These are phyloP conservation scores for Crithidia sp. DNA, from an alignment of 208 protist species.

Conservation along the genomic window DNA sequence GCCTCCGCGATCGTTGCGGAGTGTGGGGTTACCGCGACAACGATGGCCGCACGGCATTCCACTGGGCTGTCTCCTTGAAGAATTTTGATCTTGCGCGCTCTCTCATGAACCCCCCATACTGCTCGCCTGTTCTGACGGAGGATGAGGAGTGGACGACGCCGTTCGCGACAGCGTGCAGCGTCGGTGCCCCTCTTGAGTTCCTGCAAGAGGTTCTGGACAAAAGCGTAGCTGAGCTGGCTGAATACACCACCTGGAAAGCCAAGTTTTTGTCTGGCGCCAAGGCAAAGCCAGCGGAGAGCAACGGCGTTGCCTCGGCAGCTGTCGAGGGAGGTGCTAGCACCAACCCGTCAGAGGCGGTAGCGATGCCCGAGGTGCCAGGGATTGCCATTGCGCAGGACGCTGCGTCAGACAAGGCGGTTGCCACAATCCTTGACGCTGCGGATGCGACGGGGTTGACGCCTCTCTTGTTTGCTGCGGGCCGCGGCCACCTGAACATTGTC, in stretches of 20 bases:
- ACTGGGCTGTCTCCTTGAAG: conserved; percentile 86
- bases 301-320: not conserved
- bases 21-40: conserved; percentile 80
- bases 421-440: conserved; percentile 41
- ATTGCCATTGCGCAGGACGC: conserved; percentile 1
- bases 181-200: conserved; percentile 69
- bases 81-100: conserved; percentile 72
- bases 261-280: not conserved
- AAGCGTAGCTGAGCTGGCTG: conserved; percentile 39
- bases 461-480: conserved; percentile 64
- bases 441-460: conserved; percentile 79
- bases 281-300: not conserved
- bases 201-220: conserved; percentile 55
- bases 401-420: conserved; percentile 3
- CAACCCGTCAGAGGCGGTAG: not conserved
- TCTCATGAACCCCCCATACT: conserved; percentile 65
- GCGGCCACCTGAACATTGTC: conserved; percentile 62
- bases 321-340: not conserved
- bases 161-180: conserved; percentile 80
- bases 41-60: conserved; percentile 89
- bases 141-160: conserved; percentile 78
- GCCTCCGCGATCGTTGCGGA: conserved; percentile 33
- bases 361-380: not conserved
- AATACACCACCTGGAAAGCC: conserved; percentile 24
- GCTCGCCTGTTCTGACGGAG: conserved; percentile 66